Percentiles rank a stretch among this genome's conserved stretches.
phyloP scores from a whole-genome alignment of 2,329 filamentous ascomycete genomes.

The Pestalotiopsis sp. region DNA sequence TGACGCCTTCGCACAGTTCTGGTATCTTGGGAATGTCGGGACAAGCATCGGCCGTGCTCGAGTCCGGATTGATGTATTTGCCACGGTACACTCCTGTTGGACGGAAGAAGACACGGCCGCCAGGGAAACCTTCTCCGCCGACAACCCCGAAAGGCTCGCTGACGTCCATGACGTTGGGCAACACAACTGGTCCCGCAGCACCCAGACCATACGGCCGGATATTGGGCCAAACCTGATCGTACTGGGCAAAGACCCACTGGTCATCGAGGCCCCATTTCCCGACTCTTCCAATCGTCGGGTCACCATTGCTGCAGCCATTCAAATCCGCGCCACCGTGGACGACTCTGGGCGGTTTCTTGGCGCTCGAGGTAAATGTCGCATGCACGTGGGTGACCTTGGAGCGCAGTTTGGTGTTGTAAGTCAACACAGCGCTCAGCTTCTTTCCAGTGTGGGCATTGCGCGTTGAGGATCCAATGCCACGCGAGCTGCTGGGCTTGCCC shows the following conservation, averaged over 20 bases:
- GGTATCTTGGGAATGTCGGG: constrained; percentile 78
- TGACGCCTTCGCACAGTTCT: constrained; percentile 69
- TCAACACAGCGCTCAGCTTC: constrained; percentile 73
- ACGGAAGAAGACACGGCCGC: constrained; percentile 79
- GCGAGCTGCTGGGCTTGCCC: constrained; percentile 70
- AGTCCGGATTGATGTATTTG: constrained; percentile 68
- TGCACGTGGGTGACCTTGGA: constrained; percentile 80
- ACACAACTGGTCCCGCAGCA: constrained; percentile 69
- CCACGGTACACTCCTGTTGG: constrained; percentile 74
- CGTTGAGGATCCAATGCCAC: constrained; percentile 52
- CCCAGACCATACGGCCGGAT: constrained; percentile 77
- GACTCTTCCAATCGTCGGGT: constrained; percentile 74
- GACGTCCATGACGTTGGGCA: constrained; percentile 87
- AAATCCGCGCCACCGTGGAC: constrained; percentile 83
- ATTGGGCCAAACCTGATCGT: constrained; percentile 75
- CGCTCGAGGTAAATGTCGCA: constrained; percentile 68
- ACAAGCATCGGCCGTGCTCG: constrained; percentile 61
- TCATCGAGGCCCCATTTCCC: constrained; percentile 83
- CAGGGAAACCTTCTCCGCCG: constrained; percentile 83
- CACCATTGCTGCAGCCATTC: constrained; percentile 77
- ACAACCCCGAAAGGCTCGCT: constrained; percentile 84
- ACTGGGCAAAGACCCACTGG: constrained; percentile 72
- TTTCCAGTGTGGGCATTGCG: constrained; percentile 57
- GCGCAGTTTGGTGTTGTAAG: constrained; percentile 82
- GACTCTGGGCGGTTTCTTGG: constrained; percentile 75